Percentiles rank a stretch among this genome's conserved stretches.
Evolutionary conservation across 1,284 basidiomycete genomes (phyloP).

Genomic region (Coniophora puteana): DNA sequence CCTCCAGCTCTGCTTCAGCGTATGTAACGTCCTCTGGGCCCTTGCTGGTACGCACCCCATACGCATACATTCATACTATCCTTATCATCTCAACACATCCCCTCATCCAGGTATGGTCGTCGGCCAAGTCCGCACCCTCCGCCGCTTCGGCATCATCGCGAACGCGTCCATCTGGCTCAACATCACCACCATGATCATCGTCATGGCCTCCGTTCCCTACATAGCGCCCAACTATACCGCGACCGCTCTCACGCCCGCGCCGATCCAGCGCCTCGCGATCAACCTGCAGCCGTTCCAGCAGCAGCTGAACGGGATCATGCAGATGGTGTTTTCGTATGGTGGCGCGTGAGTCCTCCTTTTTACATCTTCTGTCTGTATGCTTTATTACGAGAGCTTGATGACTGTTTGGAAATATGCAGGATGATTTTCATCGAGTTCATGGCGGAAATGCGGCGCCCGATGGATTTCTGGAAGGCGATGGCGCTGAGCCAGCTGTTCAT

Average conservation of each 20-base stretch:
- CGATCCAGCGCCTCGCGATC: conserved; percentile 44
- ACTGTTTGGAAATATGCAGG: conserved; percentile 14
- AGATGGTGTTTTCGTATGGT: conserved; percentile 58
- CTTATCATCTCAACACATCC: conserved; percentile 6
- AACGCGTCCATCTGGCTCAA: conserved; percentile 49
- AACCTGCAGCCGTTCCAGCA: conserved; percentile 35
- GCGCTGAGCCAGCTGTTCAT: conserved; percentile 54
- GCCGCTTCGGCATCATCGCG: conserved; percentile 46
- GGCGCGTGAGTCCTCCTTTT: conserved; percentile 36
- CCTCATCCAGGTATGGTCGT: conserved; percentile 38
- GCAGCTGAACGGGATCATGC: conserved; percentile 59
- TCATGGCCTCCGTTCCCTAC: conserved; percentile 58
- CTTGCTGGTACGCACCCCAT: conserved; percentile 26
- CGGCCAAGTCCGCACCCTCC: conserved; percentile 49
- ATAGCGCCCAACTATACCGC: conserved; percentile 54
- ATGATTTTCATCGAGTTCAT: conserved; percentile 57
- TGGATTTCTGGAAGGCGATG: conserved; percentile 74
- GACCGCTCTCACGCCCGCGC: conserved; percentile 27
- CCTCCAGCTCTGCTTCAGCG: conserved; percentile 51
- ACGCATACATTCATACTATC: background rate
- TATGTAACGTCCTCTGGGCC: conserved; percentile 54
- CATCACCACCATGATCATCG: conserved; percentile 47
- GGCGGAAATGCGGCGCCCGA: conserved; percentile 67
- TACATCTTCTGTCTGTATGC: too few species aligned
- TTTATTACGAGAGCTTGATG: too few species aligned